Base-by-base conservation (phyloP, 345 rosid genomes). In the Moringa oleifera region DNA sequence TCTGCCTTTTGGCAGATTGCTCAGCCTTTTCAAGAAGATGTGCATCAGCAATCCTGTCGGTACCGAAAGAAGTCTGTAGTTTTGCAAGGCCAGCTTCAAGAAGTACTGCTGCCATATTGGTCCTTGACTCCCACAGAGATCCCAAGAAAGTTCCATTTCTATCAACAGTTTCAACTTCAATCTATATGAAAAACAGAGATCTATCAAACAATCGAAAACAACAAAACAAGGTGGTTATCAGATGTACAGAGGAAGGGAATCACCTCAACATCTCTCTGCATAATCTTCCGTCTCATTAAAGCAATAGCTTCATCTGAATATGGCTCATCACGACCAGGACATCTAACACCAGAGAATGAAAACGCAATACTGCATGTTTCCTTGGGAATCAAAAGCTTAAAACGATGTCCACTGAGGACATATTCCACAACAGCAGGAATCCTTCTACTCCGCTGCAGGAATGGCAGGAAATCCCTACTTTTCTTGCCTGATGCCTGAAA, bases 201-300 rank as follows among this genome's bases (percentile, higher is more conserved):
- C 52, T 16, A 24, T 59, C 53, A 50, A 61, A 63, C 17, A 9
- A 63, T 41, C 23, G 23, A 58, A 24, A 63, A 19, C 25, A 65
- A 66, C 47, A 41, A 41, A 9, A 15, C 22, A 25, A 63, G 58
- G 19, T 18, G 11, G 24, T 41, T 11, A 57, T 22, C 45, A 59
- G 45, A 28, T 51, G 52, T 11, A 53, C 50, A 60, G 37, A 53
- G n/a, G 20, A 59, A 58, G n/a, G 52, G 17, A 55, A 37, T 70
- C 65, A 89, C 99, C 95, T 91, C 99, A 53, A 90, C 97, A 51
- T 94, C 96, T 74, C 97, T 85, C 83, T 94, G 97, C 92, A 94
- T 82, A 71, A 94, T 88, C 77, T 78, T 91, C 50, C 95, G 80
- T 65, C 98, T 91, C 98, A 95, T 89, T 15, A 95, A 55, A 59